These are phyloP conservation scores for Chamaenerion angustifolium DNA, from an alignment of 345 rosid genomes.

Conservation along the genomic window DNA sequence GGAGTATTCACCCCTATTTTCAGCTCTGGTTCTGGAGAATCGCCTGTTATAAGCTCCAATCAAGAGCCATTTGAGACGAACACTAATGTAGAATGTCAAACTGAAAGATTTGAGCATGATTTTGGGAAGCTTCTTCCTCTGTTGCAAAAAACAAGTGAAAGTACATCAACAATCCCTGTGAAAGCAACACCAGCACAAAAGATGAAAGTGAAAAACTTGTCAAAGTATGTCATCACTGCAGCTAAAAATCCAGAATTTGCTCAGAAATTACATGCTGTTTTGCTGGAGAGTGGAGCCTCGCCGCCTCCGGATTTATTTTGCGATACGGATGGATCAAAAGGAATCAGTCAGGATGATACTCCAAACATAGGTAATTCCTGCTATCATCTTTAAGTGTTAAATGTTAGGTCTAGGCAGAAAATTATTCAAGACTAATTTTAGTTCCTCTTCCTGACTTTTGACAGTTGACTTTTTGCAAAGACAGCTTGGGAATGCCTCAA, in stretches of 20 bases:
- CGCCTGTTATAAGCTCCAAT: conserved; percentile 21
- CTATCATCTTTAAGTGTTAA: conserved; percentile 8
- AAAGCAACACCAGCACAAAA: conserved; percentile 52
- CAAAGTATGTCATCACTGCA: conserved; percentile 75
- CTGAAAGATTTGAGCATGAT: conserved; percentile 51
- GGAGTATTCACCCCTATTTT: conserved; percentile 13
- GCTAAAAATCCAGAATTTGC: conserved; percentile 94
- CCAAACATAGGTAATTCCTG: conserved; percentile 8
- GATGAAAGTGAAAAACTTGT: conserved; percentile 73
- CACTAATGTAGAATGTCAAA: conserved; percentile 32
- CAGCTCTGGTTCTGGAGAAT: conserved; percentile 18
- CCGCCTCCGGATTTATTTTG: conserved; percentile 77
- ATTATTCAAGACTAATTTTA: conserved; percentile 10
- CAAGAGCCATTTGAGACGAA: conserved; percentile 19
- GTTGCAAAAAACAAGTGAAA: conserved; percentile 26
- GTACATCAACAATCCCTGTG: conserved; percentile 23
- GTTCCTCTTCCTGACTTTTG: conserved; percentile 14
- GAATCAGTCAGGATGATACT: conserved; percentile 11
- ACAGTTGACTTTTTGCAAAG: conserved; percentile 24
- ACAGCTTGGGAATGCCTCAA: conserved; percentile 17
- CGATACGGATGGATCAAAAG: conserved; percentile 34
- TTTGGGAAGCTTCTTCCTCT: conserved; percentile 49
- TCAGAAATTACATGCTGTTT: conserved; percentile 76
- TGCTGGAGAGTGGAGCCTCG: conserved; percentile 82
- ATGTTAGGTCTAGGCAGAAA: too few species aligned